Evolutionary conservation across 345 rosid genomes (phyloP).

Genomic region (Abelmoschus esculentus): DNA sequence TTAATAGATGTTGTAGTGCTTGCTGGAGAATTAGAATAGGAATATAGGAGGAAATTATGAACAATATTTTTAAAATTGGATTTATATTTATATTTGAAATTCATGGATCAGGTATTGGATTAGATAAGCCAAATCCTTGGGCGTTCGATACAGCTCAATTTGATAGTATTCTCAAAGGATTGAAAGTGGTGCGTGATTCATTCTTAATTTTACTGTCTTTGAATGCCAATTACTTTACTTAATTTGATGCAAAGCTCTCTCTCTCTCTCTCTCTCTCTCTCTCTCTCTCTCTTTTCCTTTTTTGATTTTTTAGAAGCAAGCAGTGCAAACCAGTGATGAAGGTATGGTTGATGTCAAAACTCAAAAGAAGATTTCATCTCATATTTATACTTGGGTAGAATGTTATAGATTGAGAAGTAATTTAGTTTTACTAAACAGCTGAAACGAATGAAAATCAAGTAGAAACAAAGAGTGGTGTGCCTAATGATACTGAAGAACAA

Average conservation of each 20-base stretch:
- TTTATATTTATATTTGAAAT: background rate
- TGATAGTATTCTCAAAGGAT: slow-evolving; percentile 80
- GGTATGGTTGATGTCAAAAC: slow-evolving; percentile 33
- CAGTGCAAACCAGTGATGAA: slow-evolving; percentile 39
- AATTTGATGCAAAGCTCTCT: background rate
- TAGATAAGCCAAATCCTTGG: slow-evolving; percentile 88
- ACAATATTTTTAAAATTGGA: too few species aligned
- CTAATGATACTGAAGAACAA: slow-evolving; percentile 25
- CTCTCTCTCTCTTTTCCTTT: background rate
- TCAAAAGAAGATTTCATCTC: background rate
- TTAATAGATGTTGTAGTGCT: background rate
- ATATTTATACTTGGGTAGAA: background rate
- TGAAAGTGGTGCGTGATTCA: slow-evolving; percentile 68
- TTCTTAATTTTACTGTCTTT: background rate
- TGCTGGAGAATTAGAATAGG: background rate
- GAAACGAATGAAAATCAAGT: slow-evolving; percentile 28
- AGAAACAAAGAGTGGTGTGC: slow-evolving; percentile 25
- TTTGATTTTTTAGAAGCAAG: slow-evolving; percentile 46
- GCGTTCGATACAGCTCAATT: slow-evolving; percentile 93
- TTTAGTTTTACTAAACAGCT: slow-evolving; percentile 19
- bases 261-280: background rate
- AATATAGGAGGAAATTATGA: too few species aligned
- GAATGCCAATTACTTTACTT: background rate
- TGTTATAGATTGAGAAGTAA: background rate
- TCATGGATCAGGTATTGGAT: slow-evolving; percentile 66